phyloP scores from a whole-genome alignment of 345 rosid species.

The Aegle marmelos region DNA sequence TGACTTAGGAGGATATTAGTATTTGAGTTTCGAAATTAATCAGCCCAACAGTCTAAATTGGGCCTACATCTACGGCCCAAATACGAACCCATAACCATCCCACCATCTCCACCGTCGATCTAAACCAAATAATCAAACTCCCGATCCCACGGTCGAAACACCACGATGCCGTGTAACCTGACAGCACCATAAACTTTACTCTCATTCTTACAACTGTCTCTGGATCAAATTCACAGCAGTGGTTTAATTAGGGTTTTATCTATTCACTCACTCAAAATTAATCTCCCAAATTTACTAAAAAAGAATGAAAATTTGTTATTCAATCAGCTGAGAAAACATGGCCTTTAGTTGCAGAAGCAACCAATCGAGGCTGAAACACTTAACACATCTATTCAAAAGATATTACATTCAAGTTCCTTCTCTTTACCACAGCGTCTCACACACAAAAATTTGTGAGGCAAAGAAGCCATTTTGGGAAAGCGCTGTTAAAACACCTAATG shows the following conservation, averaged over 20 bases:
- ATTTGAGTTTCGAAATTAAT: too few species aligned
- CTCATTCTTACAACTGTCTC: too few species aligned
- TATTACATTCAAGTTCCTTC: conserved; percentile 25
- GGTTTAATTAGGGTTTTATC: background rate
- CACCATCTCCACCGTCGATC: background rate
- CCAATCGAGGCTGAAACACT: conserved; percentile 28
- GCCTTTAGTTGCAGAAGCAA: conserved; percentile 38
- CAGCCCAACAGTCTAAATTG: too few species aligned
- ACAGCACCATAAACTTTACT: background rate
- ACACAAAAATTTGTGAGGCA: conserved; percentile 4
- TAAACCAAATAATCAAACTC: background rate
- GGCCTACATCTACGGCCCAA: background rate
- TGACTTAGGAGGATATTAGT: too few species aligned
- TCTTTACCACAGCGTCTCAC: background rate
- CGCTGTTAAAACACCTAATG: conserved; percentile 13
- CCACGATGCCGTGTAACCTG: too few species aligned
- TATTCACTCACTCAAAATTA: background rate
- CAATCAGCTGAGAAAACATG: conserved; percentile 26
- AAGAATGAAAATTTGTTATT: conserved; percentile 5
- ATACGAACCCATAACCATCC: background rate
- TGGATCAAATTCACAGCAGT: background rate
- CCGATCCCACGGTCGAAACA: background rate
- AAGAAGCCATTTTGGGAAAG: conserved; percentile 16
- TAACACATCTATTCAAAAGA: conserved; percentile 29
- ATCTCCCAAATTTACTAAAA: background rate